Evolutionary conservation across 2,329 filamentous ascomycete genomes (phyloP), one percentile per base, ranked within the genome.

Genomic region (Eutypella sp.): DNA sequence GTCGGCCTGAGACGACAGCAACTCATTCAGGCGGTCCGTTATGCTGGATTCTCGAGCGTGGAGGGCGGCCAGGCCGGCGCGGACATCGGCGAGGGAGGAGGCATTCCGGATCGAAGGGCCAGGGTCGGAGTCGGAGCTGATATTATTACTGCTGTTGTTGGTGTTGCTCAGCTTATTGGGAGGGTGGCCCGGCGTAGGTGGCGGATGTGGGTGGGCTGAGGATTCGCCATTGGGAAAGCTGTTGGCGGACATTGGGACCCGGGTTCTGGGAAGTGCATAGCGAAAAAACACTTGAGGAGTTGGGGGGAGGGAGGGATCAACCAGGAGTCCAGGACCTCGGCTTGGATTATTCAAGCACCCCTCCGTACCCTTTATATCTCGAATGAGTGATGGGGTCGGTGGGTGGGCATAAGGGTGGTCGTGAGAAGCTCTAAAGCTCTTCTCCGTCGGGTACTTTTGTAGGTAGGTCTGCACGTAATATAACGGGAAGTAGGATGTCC

Each of bases 1-100:
- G 61, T 95, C 87, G 50, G 88, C 83, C 63, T 97, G 90, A 1
- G 88, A 90, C 51, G 85, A 81, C 41, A 96, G 72, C 44, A 96
- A 80, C 43, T 78, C 73, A 65, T 92, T 82, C 38, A 97, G 82
- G 39, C 83, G 85, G 45, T 77, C 75, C 1, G 85, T 89, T 52
- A 96, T 82, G 45, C 76, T 69, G 50, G 82, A 76, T 67, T 97
- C 91, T 61, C 86, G 86, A 42, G 75, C 70, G 61, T 91, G 87
- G 42, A 97, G 81, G 55, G 82, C 74, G 37, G 81, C 76, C 53
- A 99, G 81, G 44, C 86, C 83, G 49, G 84, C 79, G 61, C 85
- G 86, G 63, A 99, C 86, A 52, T 95, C 88, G 54, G 85, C 78
- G 55, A 91, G 76, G 57, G 82, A 88, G 55, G 79, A 78, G 57